Base-by-base conservation (phyloP, 352 stramenopile genomes). In the Pythium scleroteichum region DNA sequence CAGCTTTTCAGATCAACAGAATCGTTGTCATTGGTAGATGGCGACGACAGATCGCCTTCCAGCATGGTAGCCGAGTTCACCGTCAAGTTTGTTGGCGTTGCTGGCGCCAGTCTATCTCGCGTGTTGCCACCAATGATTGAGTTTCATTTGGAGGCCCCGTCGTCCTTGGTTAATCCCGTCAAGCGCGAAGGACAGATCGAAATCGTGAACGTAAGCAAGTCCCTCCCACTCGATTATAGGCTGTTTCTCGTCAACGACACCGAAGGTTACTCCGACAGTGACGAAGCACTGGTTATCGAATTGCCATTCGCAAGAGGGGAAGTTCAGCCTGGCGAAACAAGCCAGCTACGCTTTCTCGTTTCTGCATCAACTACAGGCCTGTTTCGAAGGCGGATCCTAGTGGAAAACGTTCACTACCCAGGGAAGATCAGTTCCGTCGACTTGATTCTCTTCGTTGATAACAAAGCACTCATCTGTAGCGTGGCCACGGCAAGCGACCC, bases 41-140 rank as follows among this genome's bases (percentile, higher is more conserved):
- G 77, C 16, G 80, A 88, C 0, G 75, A 79, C 32, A 91, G 88
- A 52, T 38, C 17, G n/a, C 9, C 29, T 3, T 82, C 70, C 41
- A 81, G 79, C 8, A 92, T 95, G 76, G 67, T 90, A 19, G 72
- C 87, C 6, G 87, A 96, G 52, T 96, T 96, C 59, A 96, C 87
- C 5, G 68, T 96, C 61, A 95, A 94, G 60, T 96, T 96, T 80
- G 74, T 93, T 33, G 85, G 84, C 32, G 70, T 94, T 26, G 85
- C 85, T 47, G 87, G 87, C 39, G 82, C 79, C 8, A 96, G 87
- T 76, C 71, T 95, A 41, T 78, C 80, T 10, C 76, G 78, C 45
- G 84, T 96, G 33, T 73, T 68, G 19, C 82, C 85, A 41, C 73
- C 63, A 2, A 63, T 69, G 29, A 80, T 96, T 27, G 82, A 96